Percentiles rank a stretch among this genome's conserved stretches.
phyloP scores from a whole-genome alignment of 2,329 filamentous ascomycete species.

The Diaporthe nobilis region DNA sequence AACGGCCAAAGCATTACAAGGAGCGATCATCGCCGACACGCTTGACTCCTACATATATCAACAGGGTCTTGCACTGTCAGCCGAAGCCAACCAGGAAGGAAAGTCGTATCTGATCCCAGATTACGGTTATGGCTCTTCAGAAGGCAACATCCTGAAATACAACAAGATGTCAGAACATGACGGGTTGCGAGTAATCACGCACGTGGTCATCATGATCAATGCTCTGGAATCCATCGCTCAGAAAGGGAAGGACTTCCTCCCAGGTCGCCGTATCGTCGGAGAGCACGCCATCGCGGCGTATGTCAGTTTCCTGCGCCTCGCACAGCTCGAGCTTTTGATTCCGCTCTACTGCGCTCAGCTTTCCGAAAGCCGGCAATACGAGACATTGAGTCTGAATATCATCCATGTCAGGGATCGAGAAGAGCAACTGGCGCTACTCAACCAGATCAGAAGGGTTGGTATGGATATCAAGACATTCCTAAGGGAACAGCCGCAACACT shows the following conservation, averaged over 20 bases:
- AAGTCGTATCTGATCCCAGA: constrained; percentile 60
- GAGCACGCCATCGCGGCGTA: constrained; percentile 88
- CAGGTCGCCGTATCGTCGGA: constrained; percentile 45
- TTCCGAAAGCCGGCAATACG: constrained; percentile 73
- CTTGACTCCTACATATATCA: constrained; percentile 70
- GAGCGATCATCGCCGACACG: constrained; percentile 78
- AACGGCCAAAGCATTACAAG: constrained; percentile 82
- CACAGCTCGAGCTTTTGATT: constrained; percentile 81
- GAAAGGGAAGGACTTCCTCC: constrained; percentile 54
- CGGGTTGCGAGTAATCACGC: constrained; percentile 77
- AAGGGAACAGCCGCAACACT: constrained; percentile 73
- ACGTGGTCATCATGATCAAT: constrained; percentile 76
- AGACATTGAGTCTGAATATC: constrained; percentile 82
- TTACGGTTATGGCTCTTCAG: constrained; percentile 52
- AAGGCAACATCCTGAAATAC: constrained; percentile 61
- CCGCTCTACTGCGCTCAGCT: constrained; percentile 91
- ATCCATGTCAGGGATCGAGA: constrained; percentile 77
- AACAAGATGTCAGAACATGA: constrained; percentile 72
- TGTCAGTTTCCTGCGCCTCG: constrained; percentile 81
- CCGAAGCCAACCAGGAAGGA: constrained; percentile 58
- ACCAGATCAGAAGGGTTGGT: constrained; percentile 80
- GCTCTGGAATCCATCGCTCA: constrained; percentile 69
- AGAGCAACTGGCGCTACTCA: constrained; percentile 78
- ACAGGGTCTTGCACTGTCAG: constrained; percentile 68
- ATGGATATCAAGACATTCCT: constrained; percentile 83